A percentile compares a stretch with the other conserved stretches of the same genome.
These are phyloP conservation scores for Symbiodinium natans DNA, from an alignment of 73 alveolate genomes.

Conservation along the genomic window DNA sequence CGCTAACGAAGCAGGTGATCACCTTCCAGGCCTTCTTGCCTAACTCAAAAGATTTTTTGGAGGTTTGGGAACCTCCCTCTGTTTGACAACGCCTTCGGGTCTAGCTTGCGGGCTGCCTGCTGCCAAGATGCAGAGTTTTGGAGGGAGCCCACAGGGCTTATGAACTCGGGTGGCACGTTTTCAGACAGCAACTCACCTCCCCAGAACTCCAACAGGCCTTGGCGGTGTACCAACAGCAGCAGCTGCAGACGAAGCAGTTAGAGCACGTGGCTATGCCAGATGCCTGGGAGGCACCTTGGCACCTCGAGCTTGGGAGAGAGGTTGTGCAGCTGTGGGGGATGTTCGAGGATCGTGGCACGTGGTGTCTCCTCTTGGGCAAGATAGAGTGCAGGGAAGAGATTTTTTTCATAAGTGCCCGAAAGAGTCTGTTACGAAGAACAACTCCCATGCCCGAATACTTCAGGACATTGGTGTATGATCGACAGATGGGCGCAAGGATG, in stretches of 20 bases:
- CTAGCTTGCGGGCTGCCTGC: not conserved
- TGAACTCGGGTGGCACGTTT: not conserved
- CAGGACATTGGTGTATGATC: no score
- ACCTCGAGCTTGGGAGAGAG: not conserved
- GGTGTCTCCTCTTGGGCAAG: no score
- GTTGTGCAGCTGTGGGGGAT: no score
- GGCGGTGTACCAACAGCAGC: not conserved
- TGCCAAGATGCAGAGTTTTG: not conserved
- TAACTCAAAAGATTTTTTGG: not conserved
- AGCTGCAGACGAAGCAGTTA: not conserved
- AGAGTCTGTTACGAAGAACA: no score
- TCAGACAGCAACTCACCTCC: not conserved
- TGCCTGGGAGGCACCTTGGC: not conserved
- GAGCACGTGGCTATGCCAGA: not conserved
- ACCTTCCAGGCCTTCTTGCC: not conserved
- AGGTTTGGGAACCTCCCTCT: not conserved
- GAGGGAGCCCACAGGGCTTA: not conserved
- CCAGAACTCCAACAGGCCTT: not conserved
- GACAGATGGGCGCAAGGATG: no score
- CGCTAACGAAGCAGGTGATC: not conserved
- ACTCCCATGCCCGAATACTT: no score
- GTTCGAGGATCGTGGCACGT: no score
- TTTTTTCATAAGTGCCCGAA: no score
- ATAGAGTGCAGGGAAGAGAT: no score
- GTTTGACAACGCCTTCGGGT: no score